Conservation (phyloP, 768 basidiomycete species). For the Amanita pseudoporphyria region DNA sequence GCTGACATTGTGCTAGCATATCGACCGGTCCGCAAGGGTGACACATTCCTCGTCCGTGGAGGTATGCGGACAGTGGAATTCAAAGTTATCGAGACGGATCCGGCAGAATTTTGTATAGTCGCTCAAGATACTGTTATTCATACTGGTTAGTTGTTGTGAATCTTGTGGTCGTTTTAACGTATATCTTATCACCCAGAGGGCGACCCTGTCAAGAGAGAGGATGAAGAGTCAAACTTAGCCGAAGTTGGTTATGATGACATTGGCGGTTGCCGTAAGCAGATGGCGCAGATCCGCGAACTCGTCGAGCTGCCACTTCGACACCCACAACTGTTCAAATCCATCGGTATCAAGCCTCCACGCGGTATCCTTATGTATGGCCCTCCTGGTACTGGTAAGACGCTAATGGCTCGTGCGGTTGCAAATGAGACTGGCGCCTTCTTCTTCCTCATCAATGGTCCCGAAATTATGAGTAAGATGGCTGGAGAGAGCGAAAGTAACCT, state of each 20-base stretch:
- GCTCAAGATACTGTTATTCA: conserved; percentile 98
- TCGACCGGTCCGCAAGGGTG: conserved; percentile 92
- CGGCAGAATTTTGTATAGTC: conserved; percentile 96
- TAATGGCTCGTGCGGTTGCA: conserved; percentile 99
- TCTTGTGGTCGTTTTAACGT: conserved; percentile 10
- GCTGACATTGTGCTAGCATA: conserved; percentile 45
- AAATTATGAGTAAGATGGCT: conserved; percentile 99
- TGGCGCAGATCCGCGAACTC: conserved; percentile 99
- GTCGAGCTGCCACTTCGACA: conserved; percentile 97
- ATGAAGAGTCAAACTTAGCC: conserved; percentile 92
- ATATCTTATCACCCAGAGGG: conserved; percentile 52
- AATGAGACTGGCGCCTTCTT: conserved; percentile 99
- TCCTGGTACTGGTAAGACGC: conserved; percentile 98
- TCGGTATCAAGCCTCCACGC: conserved; percentile 99
- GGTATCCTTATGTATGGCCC: conserved; percentile 99
- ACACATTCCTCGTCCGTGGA: conserved; percentile 98
- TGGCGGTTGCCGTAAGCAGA: conserved; percentile 98
- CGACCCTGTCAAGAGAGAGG: conserved; percentile 97
- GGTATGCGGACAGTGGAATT: conserved; percentile 99
- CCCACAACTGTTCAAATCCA: conserved; percentile 99
- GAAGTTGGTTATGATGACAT: conserved; percentile 99
- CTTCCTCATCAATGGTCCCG: conserved; percentile 99
- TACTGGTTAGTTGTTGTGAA: conserved; percentile 42
- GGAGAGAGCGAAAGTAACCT: conserved; percentile 97
- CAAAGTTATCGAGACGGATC: conserved; percentile 98